Conservation (phyloP, 2,329 filamentous ascomycete genomes). For the Rhinocladiella similis region DNA sequence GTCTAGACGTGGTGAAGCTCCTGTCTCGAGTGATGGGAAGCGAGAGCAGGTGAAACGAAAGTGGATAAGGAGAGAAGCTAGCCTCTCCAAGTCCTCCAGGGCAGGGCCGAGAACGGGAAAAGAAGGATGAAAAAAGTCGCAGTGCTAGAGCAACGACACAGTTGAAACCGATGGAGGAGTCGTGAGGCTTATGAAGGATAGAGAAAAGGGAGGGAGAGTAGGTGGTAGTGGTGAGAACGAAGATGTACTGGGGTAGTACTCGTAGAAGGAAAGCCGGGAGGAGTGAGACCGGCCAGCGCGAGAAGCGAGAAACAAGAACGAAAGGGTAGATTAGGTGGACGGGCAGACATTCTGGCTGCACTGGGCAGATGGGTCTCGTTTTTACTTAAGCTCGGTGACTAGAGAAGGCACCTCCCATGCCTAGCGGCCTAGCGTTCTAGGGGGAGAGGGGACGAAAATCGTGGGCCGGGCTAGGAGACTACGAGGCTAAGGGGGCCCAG, state of each 20-base stretch:
- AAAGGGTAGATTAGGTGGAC: constrained; percentile 9
- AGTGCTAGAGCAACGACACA: constrained; percentile 23
- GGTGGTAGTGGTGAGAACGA: background rate
- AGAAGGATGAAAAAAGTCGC: constrained; percentile 18
- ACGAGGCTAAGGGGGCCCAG: too few relatives aligned
- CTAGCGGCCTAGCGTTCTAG: constrained; percentile 2
- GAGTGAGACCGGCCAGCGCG: constrained; percentile 20
- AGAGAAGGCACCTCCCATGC: background rate
- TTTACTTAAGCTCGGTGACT: constrained; percentile 2
- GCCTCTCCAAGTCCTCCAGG: constrained; percentile 26
- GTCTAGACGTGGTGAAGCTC: constrained; percentile 31
- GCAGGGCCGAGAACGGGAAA: constrained; percentile 25
- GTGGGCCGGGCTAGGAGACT: constrained; percentile 2
- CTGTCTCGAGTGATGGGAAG: constrained; percentile 27
- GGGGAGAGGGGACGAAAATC: constrained; percentile 10
- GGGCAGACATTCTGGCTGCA: background rate
- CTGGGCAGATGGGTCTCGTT: background rate
- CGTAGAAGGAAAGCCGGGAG: constrained; percentile 5
- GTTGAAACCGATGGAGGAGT: constrained; percentile 23
- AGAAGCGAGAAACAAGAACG: constrained; percentile 19
- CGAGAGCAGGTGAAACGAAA: constrained; percentile 31
- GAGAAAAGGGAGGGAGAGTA: constrained; percentile 15
- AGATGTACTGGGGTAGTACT: too few relatives aligned
- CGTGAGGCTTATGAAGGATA: constrained; percentile 9
- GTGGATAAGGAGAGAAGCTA: constrained; percentile 31